Evolutionary conservation across 306 rosid species (phyloP), one percentile per base, ranked within the genome.

Genomic region (Ochetophila trinervis): DNA sequence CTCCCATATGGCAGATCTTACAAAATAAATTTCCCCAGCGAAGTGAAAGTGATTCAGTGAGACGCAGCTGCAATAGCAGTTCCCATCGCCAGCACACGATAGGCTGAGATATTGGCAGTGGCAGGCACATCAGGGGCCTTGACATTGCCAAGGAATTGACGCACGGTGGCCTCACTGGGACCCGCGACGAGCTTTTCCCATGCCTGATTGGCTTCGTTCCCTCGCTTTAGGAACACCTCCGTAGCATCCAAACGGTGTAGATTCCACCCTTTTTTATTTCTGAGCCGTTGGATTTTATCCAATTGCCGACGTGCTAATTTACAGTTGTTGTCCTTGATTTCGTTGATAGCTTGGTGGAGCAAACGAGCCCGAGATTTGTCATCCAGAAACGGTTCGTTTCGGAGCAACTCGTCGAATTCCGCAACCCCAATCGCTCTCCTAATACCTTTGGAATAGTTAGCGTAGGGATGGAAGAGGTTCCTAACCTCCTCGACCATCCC

Each of bases 381-480:
- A 3, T 79, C 77, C 1, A 21, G 27, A 8, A 63, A 42, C 0
- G 52, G 24, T 56, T 78, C 96, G 0, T 8, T 66, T 51, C 87
- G 65, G 54, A 93, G 86, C 54, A 78, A 93, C 3, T 45, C 65
- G 60, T 93, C 86, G 23, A 90, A 90, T 69, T 93, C 99, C 0
- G 97, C 91, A 12, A 90, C 90, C 22, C 99, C 99, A 0, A 93
- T 93, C 14, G 99, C 99, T 36, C 72, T 78, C 53, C 85, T 47
- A 35, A 93, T 78, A 48, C 97, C 99, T 21, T 64, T 53, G 0
- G 84, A 68, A 13, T 93, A 87, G 53, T 88, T 86, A 0, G 82
- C 65, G 0, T 50, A 45, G 1, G 88, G 87, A 70, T 74, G 72
- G 19, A 76, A 93, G 68, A 84, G 70, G 0, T 74, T 73, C 50